Evolutionary conservation across 306 rosid genomes (phyloP).

Genomic region (Acacia acuminata): DNA sequence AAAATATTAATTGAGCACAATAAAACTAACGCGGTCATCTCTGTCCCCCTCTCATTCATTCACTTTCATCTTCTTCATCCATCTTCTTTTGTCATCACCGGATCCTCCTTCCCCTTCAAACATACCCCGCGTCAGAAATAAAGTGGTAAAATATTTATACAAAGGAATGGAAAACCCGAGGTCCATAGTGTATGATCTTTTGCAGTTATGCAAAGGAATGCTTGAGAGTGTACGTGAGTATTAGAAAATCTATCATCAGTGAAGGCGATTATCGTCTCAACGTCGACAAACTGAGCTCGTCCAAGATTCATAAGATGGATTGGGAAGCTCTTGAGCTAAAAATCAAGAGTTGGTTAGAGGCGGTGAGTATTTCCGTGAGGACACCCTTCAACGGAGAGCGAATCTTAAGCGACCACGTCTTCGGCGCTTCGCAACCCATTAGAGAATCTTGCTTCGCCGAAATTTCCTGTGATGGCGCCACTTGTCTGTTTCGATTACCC

Average conservation of each 20-base stretch:
- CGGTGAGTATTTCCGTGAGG: conserved; percentile 33
- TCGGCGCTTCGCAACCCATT: conserved; percentile 31
- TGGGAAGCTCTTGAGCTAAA: conserved; percentile 28
- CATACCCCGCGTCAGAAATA: too few species aligned
- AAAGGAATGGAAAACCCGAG: conserved; percentile 63
- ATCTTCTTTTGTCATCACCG: too few species aligned
- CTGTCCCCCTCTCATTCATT: too few species aligned
- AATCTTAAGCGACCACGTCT: not conserved
- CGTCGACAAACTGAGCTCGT: not conserved
- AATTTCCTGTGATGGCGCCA: conserved; percentile 50
- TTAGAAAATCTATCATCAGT: conserved; percentile 67
- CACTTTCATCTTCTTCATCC: too few species aligned
- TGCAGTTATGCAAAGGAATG: conserved; percentile 82
- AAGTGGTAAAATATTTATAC: too few species aligned
- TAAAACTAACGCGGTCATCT: too few species aligned
- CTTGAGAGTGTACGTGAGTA: conserved; percentile 46
- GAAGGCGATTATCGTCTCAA: conserved; percentile 34
- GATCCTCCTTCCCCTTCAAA: too few species aligned
- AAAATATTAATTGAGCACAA: too few species aligned
- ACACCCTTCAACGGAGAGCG: conserved; percentile 45
- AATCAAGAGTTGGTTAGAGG: conserved; percentile 53
- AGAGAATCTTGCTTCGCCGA: conserved; percentile 56
- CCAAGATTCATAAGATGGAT: not conserved
- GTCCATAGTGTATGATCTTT: conserved; percentile 67
- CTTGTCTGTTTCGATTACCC: conserved; percentile 55